Percentiles rank a stretch among this genome's conserved stretches.
Evolutionary conservation across 164 flowering plant genomes (phyloP).

Genomic region (Kalanchoe fedtschenkoi): DNA sequence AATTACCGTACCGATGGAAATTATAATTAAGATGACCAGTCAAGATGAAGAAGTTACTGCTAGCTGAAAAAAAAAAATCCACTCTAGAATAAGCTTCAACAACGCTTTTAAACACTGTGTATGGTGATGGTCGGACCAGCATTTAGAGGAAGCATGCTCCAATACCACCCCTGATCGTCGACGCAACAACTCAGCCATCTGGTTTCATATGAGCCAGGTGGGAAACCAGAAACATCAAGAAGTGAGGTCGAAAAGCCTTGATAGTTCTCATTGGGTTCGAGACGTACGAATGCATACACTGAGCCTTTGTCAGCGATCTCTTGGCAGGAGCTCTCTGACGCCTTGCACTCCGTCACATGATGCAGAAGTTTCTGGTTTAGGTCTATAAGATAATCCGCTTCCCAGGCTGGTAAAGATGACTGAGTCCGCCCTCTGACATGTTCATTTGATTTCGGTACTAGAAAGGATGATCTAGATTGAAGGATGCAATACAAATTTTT

Average conservation of each 20-base stretch:
- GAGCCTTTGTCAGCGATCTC: constrained; percentile 5
- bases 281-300: constrained; percentile 24
- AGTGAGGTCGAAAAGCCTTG: constrained; percentile 82
- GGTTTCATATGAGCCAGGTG: constrained; percentile 51
- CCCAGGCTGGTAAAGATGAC: constrained; percentile 19
- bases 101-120: not conserved
- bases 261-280: constrained; percentile 40
- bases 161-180: constrained; percentile 43
- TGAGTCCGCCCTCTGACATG: constrained; percentile 12
- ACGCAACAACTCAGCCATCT: constrained; percentile 66
- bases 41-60: too few relatives aligned
- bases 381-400: constrained; percentile 28
- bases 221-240: constrained; percentile 66
- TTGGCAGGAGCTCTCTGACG: not conserved
- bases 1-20: too few relatives aligned
- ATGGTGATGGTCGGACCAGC: constrained; percentile 41
- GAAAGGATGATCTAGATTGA: constrained; percentile 22
- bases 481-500: constrained; percentile 54
- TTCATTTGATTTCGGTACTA: constrained; percentile 8
- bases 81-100: too few relatives aligned
- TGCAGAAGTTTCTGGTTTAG: constrained; percentile 39
- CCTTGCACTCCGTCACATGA: constrained; percentile 20
- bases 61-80: too few relatives aligned
- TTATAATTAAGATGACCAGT: too few relatives aligned
- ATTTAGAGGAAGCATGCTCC: constrained; percentile 63